Conservation (phyloP, 768 basidiomycete genomes). For the Hortiboletus campestris region DNA sequence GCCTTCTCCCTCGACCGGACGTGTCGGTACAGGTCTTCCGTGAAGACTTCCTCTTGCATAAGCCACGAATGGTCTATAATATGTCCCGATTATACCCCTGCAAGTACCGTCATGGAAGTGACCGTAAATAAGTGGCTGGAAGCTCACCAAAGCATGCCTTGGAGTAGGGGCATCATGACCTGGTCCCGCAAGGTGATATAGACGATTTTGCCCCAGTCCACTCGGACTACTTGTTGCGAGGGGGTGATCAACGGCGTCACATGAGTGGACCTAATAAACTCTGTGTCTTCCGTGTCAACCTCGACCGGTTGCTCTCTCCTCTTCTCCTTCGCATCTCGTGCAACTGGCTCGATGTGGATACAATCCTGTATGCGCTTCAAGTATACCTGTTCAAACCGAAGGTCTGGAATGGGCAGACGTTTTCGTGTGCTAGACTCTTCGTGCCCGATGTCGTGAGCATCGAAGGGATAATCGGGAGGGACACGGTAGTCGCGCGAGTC, state of each 20-base stretch:
- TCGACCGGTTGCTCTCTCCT: conserved; percentile 11
- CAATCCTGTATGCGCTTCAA: conserved; percentile 56
- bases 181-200: conserved; percentile 72
- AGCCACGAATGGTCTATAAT: conserved; percentile 30
- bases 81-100: conserved; percentile 32
- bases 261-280: conserved; percentile 21
- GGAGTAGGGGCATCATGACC: conserved; percentile 62
- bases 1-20: conserved; percentile 28
- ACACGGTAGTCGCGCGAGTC: conserved; percentile 18
- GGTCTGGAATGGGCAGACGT: conserved; percentile 65
- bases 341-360: conserved; percentile 40
- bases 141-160: conserved; percentile 65
- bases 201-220: conserved; percentile 56
- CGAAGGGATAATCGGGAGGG: conserved; percentile 18
- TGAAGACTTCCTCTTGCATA: conserved; percentile 22
- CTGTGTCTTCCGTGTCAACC: conserved; percentile 19
- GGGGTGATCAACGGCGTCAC: conserved; percentile 30
- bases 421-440: conserved; percentile 24
- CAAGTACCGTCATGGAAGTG: conserved; percentile 1
- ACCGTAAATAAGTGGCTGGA: background rate
- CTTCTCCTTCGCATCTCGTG: conserved; percentile 28
- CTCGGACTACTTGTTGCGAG: conserved; percentile 37
- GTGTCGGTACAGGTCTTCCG: conserved; percentile 3
- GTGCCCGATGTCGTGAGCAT: conserved; percentile 11
- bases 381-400: conserved; percentile 76